Conservation (phyloP, 768 basidiomycete genomes). For the Rhizopogon salebrosus region DNA sequence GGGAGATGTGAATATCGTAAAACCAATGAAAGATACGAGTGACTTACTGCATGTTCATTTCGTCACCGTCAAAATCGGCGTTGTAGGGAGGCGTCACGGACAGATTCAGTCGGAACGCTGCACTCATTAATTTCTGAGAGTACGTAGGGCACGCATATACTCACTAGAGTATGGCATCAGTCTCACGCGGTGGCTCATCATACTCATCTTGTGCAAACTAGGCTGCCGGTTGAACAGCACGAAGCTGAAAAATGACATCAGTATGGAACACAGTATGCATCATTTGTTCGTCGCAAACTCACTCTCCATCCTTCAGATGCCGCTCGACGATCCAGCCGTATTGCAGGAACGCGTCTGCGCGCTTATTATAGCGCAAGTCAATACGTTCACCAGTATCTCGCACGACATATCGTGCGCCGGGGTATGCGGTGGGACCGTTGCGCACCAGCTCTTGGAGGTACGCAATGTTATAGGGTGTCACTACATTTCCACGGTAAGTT, state of each 20-base stretch:
- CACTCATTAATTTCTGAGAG: not conserved
- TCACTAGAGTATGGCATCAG: constrained; percentile 97
- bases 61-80: constrained; percentile 99
- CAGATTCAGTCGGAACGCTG: constrained; percentile 95
- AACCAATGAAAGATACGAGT: not conserved
- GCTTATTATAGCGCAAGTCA: constrained; percentile 94
- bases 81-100: constrained; percentile 99
- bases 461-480: constrained; percentile 94
- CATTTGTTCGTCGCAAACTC: constrained; percentile 32
- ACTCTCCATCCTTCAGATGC: constrained; percentile 98
- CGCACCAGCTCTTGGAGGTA: constrained; percentile 93
- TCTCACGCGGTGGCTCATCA: constrained; percentile 99
- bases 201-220: constrained; percentile 99
- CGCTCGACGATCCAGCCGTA: constrained; percentile 99
- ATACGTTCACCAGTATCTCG: constrained; percentile 97
- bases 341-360: constrained; percentile 90
- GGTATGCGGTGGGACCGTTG: constrained; percentile 92
- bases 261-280: constrained; percentile 6
- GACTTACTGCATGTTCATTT: constrained; percentile 99
- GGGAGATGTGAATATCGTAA: constrained; percentile 8
- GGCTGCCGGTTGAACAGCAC: constrained; percentile 98
- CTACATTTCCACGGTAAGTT: constrained; percentile 34
- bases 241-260: constrained; percentile 42
- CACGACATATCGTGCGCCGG: constrained; percentile 94
- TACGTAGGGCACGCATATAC: constrained; percentile 28